Conservation (phyloP, 305 asterid genomes). For the Fraxinus angustifolia region DNA sequence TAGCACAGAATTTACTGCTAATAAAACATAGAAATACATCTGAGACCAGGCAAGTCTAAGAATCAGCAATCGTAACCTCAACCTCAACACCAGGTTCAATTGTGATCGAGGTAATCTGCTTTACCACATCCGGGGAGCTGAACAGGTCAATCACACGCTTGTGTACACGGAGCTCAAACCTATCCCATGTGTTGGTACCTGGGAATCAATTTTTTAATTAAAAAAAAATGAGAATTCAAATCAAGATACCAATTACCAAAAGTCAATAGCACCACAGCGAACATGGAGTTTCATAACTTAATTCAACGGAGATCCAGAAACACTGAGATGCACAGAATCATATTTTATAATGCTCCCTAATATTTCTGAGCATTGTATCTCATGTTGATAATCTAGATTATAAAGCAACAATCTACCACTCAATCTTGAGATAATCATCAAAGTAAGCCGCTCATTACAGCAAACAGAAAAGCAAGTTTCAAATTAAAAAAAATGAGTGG, state of each 20-base stretch:
- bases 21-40: constrained; percentile 15
- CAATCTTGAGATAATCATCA: not conserved
- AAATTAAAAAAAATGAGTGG: not conserved
- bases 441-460: not conserved
- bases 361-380: not conserved
- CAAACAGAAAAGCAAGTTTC: not conserved
- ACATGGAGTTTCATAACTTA: not conserved
- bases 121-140: constrained; percentile 65
- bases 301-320: not conserved
- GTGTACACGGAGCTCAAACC: constrained; percentile 62
- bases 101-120: constrained; percentile 61
- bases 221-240: not conserved
- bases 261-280: not conserved
- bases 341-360: not conserved
- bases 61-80: constrained; percentile 59
- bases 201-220: not conserved
- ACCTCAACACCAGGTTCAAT: constrained; percentile 70
- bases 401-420: not conserved
- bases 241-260: not conserved
- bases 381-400: not conserved
- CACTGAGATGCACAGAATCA: not conserved
- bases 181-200: constrained; percentile 59
- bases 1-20: not conserved
- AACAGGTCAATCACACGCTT: constrained; percentile 55
- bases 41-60: constrained; percentile 6